A percentile compares a stretch with the other conserved stretches of the same genome.
Conservation (phyloP, 2,329 filamentous ascomycete species). For the Pseudogymnoascus destructans region DNA sequence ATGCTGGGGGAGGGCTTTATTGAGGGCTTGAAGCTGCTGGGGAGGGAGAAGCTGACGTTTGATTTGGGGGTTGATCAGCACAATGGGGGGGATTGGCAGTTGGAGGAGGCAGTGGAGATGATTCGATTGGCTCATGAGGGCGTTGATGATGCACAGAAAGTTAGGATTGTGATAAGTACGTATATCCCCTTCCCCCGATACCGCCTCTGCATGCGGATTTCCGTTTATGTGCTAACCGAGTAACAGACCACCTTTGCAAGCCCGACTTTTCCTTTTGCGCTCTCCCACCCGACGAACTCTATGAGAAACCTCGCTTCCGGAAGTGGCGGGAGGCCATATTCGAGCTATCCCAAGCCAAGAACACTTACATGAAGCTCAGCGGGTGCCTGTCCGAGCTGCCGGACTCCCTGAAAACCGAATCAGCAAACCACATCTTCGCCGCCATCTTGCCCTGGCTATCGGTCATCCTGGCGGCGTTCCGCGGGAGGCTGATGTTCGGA, state of each 20-base stretch:
- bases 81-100: slow-evolving; percentile 59
- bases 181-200: background rate
- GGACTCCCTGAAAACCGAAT: slow-evolving; percentile 35
- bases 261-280: slow-evolving; percentile 58
- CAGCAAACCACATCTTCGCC: slow-evolving; percentile 45
- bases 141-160: slow-evolving; percentile 44
- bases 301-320: slow-evolving; percentile 34
- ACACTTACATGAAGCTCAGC: slow-evolving; percentile 83
- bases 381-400: slow-evolving; percentile 72
- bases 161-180: slow-evolving; percentile 26
- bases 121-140: slow-evolving; percentile 52
- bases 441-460: slow-evolving; percentile 58
- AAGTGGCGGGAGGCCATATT: slow-evolving; percentile 59
- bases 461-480: slow-evolving; percentile 59
- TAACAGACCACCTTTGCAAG: slow-evolving; percentile 76
- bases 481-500: slow-evolving; percentile 73
- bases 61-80: slow-evolving; percentile 77
- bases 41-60: slow-evolving; percentile 52
- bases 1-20: slow-evolving; percentile 53
- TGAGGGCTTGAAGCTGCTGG: slow-evolving; percentile 51
- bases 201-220: background rate
- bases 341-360: slow-evolving; percentile 48
- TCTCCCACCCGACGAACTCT: slow-evolving; percentile 31
- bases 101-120: slow-evolving; percentile 59
- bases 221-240: slow-evolving; percentile 13